Conservation (phyloP, 257 asterid genomes). For the Lycium ferocissimum region DNA sequence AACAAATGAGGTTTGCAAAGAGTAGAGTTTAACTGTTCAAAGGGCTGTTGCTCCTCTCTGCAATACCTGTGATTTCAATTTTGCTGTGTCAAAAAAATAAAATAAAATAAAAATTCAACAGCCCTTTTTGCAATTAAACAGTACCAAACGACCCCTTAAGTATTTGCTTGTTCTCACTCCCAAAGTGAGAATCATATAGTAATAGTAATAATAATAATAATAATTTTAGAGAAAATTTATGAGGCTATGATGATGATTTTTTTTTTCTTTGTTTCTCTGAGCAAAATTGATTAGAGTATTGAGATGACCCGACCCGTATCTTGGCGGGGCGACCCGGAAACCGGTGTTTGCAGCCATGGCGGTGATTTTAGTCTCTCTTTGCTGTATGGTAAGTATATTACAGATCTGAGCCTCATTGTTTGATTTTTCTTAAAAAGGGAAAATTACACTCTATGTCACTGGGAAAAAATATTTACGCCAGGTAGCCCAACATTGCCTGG, state of each 20-base stretch:
- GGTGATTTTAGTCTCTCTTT: not conserved
- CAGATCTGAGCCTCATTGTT: constrained; percentile 20
- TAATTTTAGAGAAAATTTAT: not conserved
- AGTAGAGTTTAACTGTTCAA: not conserved
- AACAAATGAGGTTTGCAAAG: not conserved
- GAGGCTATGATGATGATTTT: constrained; percentile 22
- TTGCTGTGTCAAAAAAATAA: not conserved
- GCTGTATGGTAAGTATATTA: not conserved
- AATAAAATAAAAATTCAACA: not conserved
- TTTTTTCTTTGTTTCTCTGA: not conserved
- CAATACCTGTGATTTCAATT: not conserved
- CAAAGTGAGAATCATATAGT: not conserved
- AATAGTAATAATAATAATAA: not conserved
- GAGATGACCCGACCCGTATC: not conserved
- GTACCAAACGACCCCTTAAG: not conserved
- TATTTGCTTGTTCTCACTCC: not conserved
- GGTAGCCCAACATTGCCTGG: too few species aligned
- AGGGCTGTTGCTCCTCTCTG: constrained; percentile 8
- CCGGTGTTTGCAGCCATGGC: constrained; percentile 25
- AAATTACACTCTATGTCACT: too few species aligned
- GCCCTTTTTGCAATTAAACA: not conserved
- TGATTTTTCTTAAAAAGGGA: not conserved
- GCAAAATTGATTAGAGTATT: not conserved
- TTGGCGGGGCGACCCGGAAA: constrained; percentile 21
- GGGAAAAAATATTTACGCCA: not conserved